Conservation (phyloP, 163 green algal species). For the Chlorella variabilis region DNA sequence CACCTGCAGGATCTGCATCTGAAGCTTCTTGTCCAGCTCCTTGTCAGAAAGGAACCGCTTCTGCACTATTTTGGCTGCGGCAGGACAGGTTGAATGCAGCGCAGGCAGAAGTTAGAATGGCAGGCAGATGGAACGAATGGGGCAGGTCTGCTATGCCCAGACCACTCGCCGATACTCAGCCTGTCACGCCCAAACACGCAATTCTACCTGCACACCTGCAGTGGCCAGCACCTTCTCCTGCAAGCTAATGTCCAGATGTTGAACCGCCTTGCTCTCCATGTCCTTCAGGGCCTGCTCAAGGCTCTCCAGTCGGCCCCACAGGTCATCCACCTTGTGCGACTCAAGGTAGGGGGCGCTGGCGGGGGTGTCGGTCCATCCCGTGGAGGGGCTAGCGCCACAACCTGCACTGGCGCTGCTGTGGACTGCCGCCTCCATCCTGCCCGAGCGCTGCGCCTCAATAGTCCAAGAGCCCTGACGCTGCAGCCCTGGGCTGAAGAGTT, state of each 20-base stretch:
- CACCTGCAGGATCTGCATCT: conserved; percentile 25
- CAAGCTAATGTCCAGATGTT: conserved; percentile 27
- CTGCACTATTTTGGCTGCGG: conserved; percentile 28
- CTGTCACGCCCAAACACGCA: too few relatives aligned
- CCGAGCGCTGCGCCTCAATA: conserved; percentile 22
- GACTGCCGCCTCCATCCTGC: not conserved
- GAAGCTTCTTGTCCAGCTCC: conserved; percentile 28
- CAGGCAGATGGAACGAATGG: too few relatives aligned
- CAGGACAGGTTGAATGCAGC: not conserved
- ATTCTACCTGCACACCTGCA: conserved; percentile 17
- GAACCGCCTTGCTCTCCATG: conserved; percentile 33
- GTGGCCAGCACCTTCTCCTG: conserved; percentile 40
- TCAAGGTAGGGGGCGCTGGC: conserved; percentile 17
- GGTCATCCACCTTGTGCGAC: conserved; percentile 27
- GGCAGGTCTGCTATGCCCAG: too few relatives aligned
- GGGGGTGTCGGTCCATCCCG: too few relatives aligned
- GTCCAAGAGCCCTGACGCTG: conserved; percentile 12
- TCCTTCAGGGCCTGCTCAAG: conserved; percentile 22
- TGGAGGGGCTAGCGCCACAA: too few relatives aligned
- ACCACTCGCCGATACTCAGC: too few relatives aligned
- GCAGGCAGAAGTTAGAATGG: too few relatives aligned
- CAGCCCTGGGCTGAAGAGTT: conserved; percentile 13
- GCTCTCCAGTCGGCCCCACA: conserved; percentile 18
- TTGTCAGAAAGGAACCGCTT: conserved; percentile 24
- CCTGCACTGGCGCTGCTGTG: not conserved